These are phyloP conservation scores for Fonsecaea erecta DNA, from an alignment of 2,329 filamentous ascomycete genomes.

Conservation along the genomic window DNA sequence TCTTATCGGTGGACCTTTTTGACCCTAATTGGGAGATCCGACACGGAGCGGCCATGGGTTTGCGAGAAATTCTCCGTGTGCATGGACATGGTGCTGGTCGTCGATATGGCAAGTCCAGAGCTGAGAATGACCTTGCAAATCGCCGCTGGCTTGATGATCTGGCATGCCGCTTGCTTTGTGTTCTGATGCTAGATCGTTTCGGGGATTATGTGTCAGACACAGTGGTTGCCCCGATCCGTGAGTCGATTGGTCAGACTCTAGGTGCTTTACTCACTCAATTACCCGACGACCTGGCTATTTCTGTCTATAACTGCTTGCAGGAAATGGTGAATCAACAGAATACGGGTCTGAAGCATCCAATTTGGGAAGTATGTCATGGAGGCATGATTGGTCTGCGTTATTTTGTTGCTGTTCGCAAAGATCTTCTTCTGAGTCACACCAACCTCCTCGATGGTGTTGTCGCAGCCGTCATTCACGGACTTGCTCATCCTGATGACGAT, in stretches of 20 bases:
- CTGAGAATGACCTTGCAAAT: constrained; percentile 80
- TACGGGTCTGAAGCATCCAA: constrained; percentile 70
- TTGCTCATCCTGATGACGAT: constrained; percentile 90
- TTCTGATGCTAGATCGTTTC: constrained; percentile 96
- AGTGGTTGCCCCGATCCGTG: constrained; percentile 91
- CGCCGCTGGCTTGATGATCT: constrained; percentile 89
- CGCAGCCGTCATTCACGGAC: constrained; percentile 88
- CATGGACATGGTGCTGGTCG: constrained; percentile 89
- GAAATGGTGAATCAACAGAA: constrained; percentile 92
- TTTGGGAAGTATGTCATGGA: constrained; percentile 96
- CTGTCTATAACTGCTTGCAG: constrained; percentile 82
- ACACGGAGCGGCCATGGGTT: constrained; percentile 92
- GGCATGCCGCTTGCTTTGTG: constrained; percentile 90
- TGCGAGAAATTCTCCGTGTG: constrained; percentile 88
- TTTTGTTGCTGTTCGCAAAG: constrained; percentile 91
- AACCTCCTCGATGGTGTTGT: constrained; percentile 92
- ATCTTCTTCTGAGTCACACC: constrained; percentile 80
- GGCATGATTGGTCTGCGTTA: constrained; percentile 97
- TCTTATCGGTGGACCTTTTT: constrained; percentile 90
- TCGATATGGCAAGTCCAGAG: constrained; percentile 67
- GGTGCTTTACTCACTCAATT: constrained; percentile 88
- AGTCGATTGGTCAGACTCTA: constrained; percentile 91
- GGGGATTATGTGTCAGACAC: constrained; percentile 98
- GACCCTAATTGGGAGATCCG: constrained; percentile 93
- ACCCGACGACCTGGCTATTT: constrained; percentile 75